Evolutionary conservation across 148 eudicot species (phyloP), one percentile per base, ranked within the genome.

Genomic region (Camellia japonica): DNA sequence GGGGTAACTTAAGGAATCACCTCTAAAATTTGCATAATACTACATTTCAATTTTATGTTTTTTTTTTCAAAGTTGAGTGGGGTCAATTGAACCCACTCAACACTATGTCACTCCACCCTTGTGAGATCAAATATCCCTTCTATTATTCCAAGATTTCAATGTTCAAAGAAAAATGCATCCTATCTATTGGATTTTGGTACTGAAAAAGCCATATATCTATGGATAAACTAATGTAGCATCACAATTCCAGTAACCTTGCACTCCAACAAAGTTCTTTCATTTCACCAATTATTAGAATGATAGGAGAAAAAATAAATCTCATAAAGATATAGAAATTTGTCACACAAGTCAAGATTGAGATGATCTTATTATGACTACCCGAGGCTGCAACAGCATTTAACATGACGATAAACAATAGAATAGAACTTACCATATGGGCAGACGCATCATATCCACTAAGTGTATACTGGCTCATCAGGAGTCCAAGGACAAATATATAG

Each of bases 401-500:
- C 51, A 77, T 46, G 44, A 75, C n/a, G 13, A 13, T 42, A 59
- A 64, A 67, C 18, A 63, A 77, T 43, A 65, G 47, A 67, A 23
- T 66, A 62, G 51, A 79, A 72, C 87, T 79, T 70, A 96, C 98
- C 99, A 96, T 93, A 78, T 94, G 97, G 54, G 98, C 99, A 85
- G 99, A 96, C 74, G 99, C 99, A 82, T 96, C 99, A 60, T 91
- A 96, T 16, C 99, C 99, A 3, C 90, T 83, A 51, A 96, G 80
- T 0, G 98, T 94, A 81, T 96, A 96, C 83, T 96, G 98, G 87
- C 97, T 96, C 99, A 96, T 93, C 43, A 96, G 83, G 71, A 96
- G 98, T 68, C 99, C 98, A 52, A 96, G 89, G 75, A 89, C 82
- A 81, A 96, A 96, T 80, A 94, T 96, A 82, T 96, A 96, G 59